Evolutionary conservation across 768 basidiomycete species (phyloP).

Genomic region (Pholiota microspora): DNA sequence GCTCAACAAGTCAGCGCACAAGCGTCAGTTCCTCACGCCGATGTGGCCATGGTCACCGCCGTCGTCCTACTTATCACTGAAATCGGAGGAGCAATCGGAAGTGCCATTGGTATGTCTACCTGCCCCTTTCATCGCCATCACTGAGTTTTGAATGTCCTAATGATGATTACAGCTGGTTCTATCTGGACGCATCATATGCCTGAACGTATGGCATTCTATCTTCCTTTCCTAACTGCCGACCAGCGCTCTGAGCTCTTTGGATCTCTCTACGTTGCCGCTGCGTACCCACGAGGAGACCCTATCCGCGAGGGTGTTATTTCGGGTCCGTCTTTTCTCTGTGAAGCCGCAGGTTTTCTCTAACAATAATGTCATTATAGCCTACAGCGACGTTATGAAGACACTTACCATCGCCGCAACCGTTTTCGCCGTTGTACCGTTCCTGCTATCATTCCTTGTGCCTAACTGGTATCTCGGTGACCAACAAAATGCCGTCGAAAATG

Average conservation of each 20-base stretch:
- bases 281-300: slow-evolving; percentile 49
- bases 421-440: slow-evolving; percentile 55
- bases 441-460: slow-evolving; percentile 58
- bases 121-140: too few relatives aligned
- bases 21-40: too few relatives aligned
- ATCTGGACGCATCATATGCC: slow-evolving; percentile 74
- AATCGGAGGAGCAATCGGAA: slow-evolving; percentile 64
- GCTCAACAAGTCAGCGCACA: too few relatives aligned
- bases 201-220: slow-evolving; percentile 47
- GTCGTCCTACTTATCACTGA: slow-evolving; percentile 66
- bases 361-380: slow-evolving; percentile 37
- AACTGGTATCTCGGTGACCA: slow-evolving; percentile 66
- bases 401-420: slow-evolving; percentile 54
- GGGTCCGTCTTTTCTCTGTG: too few relatives aligned
- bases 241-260: slow-evolving; percentile 50
- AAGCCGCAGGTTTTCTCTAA: too few relatives aligned
- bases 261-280: slow-evolving; percentile 51
- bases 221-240: slow-evolving; percentile 45
- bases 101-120: slow-evolving; percentile 46
- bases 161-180: slow-evolving; percentile 56
- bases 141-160: too few relatives aligned
- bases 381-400: slow-evolving; percentile 54
- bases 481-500: slow-evolving; percentile 69
- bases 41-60: slow-evolving; percentile 67
- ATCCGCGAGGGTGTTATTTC: slow-evolving; percentile 63